Conservation (phyloP, 192 early-diverging fungal species). For the Funneliformis geosporum region DNA sequence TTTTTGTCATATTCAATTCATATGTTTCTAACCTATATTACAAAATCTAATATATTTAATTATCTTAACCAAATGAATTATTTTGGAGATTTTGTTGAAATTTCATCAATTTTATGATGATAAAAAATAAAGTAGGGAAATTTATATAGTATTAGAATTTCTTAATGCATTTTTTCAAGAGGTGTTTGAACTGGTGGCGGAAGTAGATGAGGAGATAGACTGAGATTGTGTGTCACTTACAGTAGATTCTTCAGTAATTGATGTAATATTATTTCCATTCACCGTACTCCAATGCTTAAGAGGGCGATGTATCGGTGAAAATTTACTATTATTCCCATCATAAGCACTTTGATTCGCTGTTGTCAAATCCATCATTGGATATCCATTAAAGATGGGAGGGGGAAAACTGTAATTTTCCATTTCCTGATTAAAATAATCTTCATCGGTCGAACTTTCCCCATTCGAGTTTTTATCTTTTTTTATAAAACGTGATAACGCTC, state of each 20-base stretch:
- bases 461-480: not conserved
- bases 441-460: not conserved
- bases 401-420: not conserved
- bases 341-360: not conserved
- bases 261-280: not conserved
- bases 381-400: not conserved
- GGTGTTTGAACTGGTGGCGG: too few relatives aligned
- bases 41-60: too few relatives aligned
- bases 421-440: slow-evolving; percentile 15
- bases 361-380: not conserved
- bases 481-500: not conserved
- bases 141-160: too few relatives aligned
- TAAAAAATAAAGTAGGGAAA: too few relatives aligned
- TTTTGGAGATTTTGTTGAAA: too few relatives aligned
- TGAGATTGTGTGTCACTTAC: too few relatives aligned
- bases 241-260: not conserved
- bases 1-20: too few relatives aligned
- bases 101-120: too few relatives aligned
- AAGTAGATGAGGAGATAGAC: too few relatives aligned
- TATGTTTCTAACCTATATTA: too few relatives aligned
- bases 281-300: not conserved
- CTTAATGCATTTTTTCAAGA: too few relatives aligned
- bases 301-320: not conserved
- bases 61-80: too few relatives aligned
- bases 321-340: not conserved